These are phyloP conservation scores for Hydnomerulius pinastri DNA, from an alignment of 768 basidiomycete species.

Conservation along the genomic window DNA sequence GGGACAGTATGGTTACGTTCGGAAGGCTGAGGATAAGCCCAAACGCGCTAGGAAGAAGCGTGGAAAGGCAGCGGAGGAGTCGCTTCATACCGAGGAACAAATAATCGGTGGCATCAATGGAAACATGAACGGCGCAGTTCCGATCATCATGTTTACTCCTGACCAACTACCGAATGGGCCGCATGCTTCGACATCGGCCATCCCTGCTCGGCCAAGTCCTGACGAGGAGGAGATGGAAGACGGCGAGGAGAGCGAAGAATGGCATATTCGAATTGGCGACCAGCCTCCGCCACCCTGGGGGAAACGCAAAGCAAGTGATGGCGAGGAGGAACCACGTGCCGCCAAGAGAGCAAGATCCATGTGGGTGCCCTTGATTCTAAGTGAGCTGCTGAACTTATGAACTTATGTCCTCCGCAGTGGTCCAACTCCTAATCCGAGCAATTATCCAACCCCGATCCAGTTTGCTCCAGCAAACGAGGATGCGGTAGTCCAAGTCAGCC, in stretches of 20 bases:
- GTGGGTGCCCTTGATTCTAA: constrained; percentile 32
- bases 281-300: constrained; percentile 69
- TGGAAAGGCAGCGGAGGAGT: constrained; percentile 31
- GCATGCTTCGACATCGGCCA: constrained; percentile 27
- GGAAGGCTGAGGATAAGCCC: constrained; percentile 68
- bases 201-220: constrained; percentile 42
- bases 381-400: not conserved
- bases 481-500: constrained; percentile 7
- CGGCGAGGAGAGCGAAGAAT: constrained; percentile 55
- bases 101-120: constrained; percentile 10
- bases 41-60: constrained; percentile 58
- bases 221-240: constrained; percentile 72
- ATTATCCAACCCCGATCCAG: constrained; percentile 5
- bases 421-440: constrained; percentile 3
- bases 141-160: constrained; percentile 29
- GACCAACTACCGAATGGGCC: constrained; percentile 24
- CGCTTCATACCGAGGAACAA: constrained; percentile 21
- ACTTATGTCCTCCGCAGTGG: constrained; percentile 6
- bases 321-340: constrained; percentile 21
- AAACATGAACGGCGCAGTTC: constrained; percentile 8
- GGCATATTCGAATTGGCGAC: constrained; percentile 65
- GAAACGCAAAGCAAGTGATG: constrained; percentile 52
- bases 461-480: constrained; percentile 10
- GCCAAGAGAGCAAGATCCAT: constrained; percentile 47
- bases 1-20: constrained; percentile 82